Conservation (phyloP, 306 rosid species). For the Chamaecrista fasciculata region DNA sequence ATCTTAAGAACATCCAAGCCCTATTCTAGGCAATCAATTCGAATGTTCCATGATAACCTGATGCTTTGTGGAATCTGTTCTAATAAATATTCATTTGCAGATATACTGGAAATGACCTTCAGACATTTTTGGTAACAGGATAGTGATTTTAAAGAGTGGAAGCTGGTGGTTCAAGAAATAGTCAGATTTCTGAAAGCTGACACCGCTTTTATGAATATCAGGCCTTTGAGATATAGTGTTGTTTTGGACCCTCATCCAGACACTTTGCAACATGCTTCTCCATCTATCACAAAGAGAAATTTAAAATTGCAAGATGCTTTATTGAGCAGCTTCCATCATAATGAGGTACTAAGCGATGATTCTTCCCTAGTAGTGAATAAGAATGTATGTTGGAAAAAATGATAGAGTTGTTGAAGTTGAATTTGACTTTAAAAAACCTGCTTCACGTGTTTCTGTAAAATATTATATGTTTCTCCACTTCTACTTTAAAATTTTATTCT, state of each 20-base stretch:
- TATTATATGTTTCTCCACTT: slow-evolving; percentile 12
- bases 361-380: slow-evolving; percentile 7
- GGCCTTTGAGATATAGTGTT: slow-evolving; percentile 86
- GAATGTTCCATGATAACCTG: slow-evolving; percentile 14
- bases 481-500: slow-evolving; percentile 22
- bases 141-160: slow-evolving; percentile 91
- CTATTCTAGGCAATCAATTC: background rate
- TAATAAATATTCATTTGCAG: slow-evolving; percentile 27
- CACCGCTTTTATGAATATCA: slow-evolving; percentile 70
- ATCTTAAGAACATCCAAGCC: slow-evolving; percentile 10
- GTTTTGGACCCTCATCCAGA: slow-evolving; percentile 85
- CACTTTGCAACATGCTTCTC: slow-evolving; percentile 47
- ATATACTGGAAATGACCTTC: slow-evolving; percentile 37
- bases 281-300: slow-evolving; percentile 48
- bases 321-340: slow-evolving; percentile 80
- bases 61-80: slow-evolving; percentile 20
- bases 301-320: slow-evolving; percentile 79
- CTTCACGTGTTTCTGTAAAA: slow-evolving; percentile 7
- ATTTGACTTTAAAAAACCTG: too few relatives aligned
- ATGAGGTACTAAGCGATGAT: slow-evolving; percentile 57
- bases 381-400: slow-evolving; percentile 3
- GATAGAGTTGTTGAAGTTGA: background rate
- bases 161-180: slow-evolving; percentile 86
- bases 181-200: slow-evolving; percentile 82
- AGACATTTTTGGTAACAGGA: slow-evolving; percentile 57